Evolutionary conservation across 1,139 yeast species (phyloP), one percentile per base, ranked within the genome.

Genomic region (Geotrichum armillariae): DNA sequence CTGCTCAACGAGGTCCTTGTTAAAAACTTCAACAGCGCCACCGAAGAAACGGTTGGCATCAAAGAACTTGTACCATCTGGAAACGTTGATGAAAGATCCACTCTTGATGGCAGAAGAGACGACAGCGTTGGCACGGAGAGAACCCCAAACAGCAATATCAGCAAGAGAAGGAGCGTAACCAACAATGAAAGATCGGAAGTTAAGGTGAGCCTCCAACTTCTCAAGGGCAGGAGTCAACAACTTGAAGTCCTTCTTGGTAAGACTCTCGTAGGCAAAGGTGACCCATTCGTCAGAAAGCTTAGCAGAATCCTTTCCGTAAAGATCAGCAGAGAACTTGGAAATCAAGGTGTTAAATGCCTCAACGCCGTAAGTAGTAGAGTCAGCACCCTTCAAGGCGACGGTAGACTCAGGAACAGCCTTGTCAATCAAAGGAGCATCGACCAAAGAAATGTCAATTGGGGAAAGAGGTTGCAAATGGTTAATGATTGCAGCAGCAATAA

Each of bases 61-160:
- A 57, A 93, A 72, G 64, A 82, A 80, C 64, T 78, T 79, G 78
- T 89, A 93, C 98, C 98, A 93, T 75, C 99, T 85, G 49, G 96
- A 81, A 58, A 93, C 80, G 71, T 91, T 90, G 66, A 83, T 77
- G 72, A 85, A 89, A 29, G 84, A 85, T 49, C 85, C 87, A 70
- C 82, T 86, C 75, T 89, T 91, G 68, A 91, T 78, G 56, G 88
- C 83, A 11, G 96, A 87, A 27, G 93, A 96, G 76, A 90, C 89
- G 66, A 93, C 83, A 49, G 95, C 89, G 67, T 93, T 91, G 58
- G 95, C 87, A 72, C 97, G 82, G 61, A 93, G 77, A 40, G 85
- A 87, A 69, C 98, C 98, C 97, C 97, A 93, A 27, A 86, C 77
- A 14, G 94, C 88, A 55, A 89, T 74, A 70, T 93, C 99, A 49